Conservation (phyloP, 352 stramenopile genomes). For the Peronospora belbahrii region DNA sequence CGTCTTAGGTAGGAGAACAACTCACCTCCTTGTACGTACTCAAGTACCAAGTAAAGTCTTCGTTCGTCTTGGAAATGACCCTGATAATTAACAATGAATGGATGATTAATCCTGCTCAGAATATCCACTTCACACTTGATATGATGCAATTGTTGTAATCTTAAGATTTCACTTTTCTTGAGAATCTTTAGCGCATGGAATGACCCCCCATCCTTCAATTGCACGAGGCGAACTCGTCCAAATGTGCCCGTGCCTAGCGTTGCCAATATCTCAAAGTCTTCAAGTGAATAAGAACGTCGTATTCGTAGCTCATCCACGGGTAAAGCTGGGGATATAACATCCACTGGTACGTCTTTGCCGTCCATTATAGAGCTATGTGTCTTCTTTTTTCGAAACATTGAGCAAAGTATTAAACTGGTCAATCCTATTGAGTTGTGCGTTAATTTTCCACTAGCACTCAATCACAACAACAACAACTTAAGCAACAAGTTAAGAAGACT, state of each 20-base stretch:
- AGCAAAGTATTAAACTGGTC: neutral
- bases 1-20: slow-evolving; percentile 88
- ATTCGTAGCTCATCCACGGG: slow-evolving; percentile 25
- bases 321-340: slow-evolving; percentile 43
- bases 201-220: slow-evolving; percentile 42
- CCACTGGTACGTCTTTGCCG: slow-evolving; percentile 36
- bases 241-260: slow-evolving; percentile 87
- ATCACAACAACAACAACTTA: too few relatives aligned
- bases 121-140: slow-evolving; percentile 90
- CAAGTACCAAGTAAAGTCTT: slow-evolving; percentile 85
- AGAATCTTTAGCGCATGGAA: slow-evolving; percentile 89
- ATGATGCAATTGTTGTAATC: slow-evolving; percentile 86
- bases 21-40: slow-evolving; percentile 90
- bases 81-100: slow-evolving; percentile 87
- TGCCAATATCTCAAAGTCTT: slow-evolving; percentile 72
- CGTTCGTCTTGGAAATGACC: slow-evolving; percentile 87
- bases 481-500: neutral
- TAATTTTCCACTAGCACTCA: too few relatives aligned
- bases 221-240: slow-evolving; percentile 79
- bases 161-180: slow-evolving; percentile 88
- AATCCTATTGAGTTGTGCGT: too few relatives aligned
- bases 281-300: slow-evolving; percentile 38
- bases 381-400: slow-evolving; percentile 46
- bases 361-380: slow-evolving; percentile 15
- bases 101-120: slow-evolving; percentile 78